Evolutionary conservation across 129 eudicot genomes (phyloP), one percentile per base, ranked within the genome.

Genomic region (Ambrosia trifida): DNA sequence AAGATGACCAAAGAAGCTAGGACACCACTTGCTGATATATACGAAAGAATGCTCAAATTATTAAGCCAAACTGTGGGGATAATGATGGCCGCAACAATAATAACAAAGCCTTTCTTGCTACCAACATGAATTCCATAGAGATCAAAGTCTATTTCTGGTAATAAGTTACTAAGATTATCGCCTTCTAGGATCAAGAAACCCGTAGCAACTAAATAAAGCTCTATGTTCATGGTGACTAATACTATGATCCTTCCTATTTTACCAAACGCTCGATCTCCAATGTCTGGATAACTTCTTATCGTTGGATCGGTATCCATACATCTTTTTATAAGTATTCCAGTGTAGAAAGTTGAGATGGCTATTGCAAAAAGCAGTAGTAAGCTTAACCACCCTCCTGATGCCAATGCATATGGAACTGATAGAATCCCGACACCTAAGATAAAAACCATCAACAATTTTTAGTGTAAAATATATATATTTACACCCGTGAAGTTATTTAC

Each of bases 331-430:
- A 95, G 79, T 72, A 95, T 43, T 45, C 91, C 89, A 1, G 99
- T 84, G 85, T 87, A 95, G 79, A 84, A 90, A 28, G 97, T 81
- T 54, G 80, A 76, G 33, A 60, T 19, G 5, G 99, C 99, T 28
- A 90, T 77, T 35, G 73, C 44, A 73, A 90, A 81, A 54, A 95
- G 84, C 2, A 90, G 75, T 30, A 80, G 14, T 62, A 95, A 74
- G 70, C 99, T 90, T 13, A 86, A 61, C 99, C 99, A 90, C n/a
- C 99, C 97, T 44, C 97, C 96, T 24, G 97, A 83, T 68, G 99
- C 74, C 18, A 95, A 67, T 49, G 99, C 99, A 75, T 78, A 95
- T 57, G 99, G 94, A 46, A 85, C 78, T 3, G 99, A 90, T 16
- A 95, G 71, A 61, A 95, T 95, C 47, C 99, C 99, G 36, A 90